phyloP scores from a whole-genome alignment of 306 rosid species.

The Trifolium fragiferum region DNA sequence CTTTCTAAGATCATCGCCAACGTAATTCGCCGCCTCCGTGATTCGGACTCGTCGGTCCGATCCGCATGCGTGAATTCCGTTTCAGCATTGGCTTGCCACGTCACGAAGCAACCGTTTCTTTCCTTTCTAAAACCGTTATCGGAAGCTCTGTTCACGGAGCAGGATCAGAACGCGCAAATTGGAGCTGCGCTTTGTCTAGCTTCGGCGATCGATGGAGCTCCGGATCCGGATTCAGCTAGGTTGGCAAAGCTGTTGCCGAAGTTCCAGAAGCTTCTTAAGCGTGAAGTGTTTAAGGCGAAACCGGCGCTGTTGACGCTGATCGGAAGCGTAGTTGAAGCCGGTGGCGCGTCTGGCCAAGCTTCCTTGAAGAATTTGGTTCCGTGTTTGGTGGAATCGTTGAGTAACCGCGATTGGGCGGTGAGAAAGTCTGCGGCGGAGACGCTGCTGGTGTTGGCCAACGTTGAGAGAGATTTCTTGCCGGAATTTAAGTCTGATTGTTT shows the following conservation, averaged over 20 bases:
- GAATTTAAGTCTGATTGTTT: constrained; percentile 75
- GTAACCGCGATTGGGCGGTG: constrained; percentile 83
- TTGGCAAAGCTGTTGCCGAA: constrained; percentile 77
- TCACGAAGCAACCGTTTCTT: constrained; percentile 71
- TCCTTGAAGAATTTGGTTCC: constrained; percentile 69
- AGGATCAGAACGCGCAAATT: constrained; percentile 78
- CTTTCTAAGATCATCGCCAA: constrained; percentile 67
- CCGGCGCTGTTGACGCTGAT: constrained; percentile 75
- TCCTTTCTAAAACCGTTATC: constrained; percentile 77
- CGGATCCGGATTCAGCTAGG: constrained; percentile 75
- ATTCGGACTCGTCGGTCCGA: constrained; percentile 90
- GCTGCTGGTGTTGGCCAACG: constrained; percentile 63
- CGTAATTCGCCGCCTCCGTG: constrained; percentile 80
- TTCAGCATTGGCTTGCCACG: constrained; percentile 68
- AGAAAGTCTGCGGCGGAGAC: constrained; percentile 94
- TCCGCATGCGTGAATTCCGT: constrained; percentile 84
- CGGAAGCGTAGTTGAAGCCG: constrained; percentile 68
- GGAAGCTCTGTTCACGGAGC: constrained; percentile 92
- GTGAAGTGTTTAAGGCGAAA: constrained; percentile 77
- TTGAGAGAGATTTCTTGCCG: constrained; percentile 62
- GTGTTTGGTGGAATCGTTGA: constrained; percentile 62
- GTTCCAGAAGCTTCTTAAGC: constrained; percentile 77
- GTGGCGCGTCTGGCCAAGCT: constrained; percentile 66
- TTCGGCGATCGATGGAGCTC: constrained; percentile 72
- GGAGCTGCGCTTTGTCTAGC: constrained; percentile 88